Conservation (phyloP, 2,329 filamentous ascomycete genomes). For the Xylariaceae sp. region DNA sequence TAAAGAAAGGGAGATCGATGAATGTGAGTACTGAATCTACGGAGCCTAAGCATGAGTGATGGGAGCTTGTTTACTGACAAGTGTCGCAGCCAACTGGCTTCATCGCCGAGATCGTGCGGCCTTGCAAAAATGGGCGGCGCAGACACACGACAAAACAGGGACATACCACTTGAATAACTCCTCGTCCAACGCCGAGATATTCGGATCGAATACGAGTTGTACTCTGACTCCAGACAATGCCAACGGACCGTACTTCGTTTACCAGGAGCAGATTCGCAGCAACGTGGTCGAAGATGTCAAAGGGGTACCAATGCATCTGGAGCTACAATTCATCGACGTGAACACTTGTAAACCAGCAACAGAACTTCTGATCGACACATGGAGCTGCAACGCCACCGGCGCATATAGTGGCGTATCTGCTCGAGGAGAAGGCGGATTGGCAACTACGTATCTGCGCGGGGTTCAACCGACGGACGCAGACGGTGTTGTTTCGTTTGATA, state of each 20-base stretch:
- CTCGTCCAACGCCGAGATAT: slow-evolving; percentile 18
- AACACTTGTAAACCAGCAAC: slow-evolving; percentile 27
- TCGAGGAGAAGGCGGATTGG: slow-evolving; percentile 30
- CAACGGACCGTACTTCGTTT: slow-evolving; percentile 23
- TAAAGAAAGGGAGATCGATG: slow-evolving; percentile 25
- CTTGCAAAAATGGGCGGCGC: slow-evolving; percentile 30
- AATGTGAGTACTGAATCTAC: slow-evolving; percentile 13
- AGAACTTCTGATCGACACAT: slow-evolving; percentile 30
- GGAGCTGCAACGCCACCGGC: slow-evolving; percentile 37
- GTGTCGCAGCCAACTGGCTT: slow-evolving; percentile 17
- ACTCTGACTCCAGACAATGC: slow-evolving; percentile 18
- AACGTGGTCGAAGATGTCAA: slow-evolving; percentile 29
- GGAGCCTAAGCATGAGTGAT: too few species aligned
- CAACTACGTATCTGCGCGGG: slow-evolving; percentile 40
- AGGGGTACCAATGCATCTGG: slow-evolving; percentile 31
- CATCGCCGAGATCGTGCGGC: slow-evolving; percentile 32
- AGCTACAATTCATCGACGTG: slow-evolving; percentile 32
- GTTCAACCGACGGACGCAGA: slow-evolving; percentile 36
- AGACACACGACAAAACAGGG: slow-evolving; percentile 13
- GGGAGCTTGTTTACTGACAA: slow-evolving; percentile 7
- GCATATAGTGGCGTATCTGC: slow-evolving; percentile 38
- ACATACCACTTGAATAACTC: slow-evolving; percentile 11
- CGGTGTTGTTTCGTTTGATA: slow-evolving; percentile 38
- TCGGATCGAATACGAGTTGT: slow-evolving; percentile 16
- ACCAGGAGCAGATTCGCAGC: slow-evolving; percentile 29